These are phyloP conservation scores for Striga asiatica DNA, from an alignment of 257 asterid genomes.

Conservation along the genomic window DNA sequence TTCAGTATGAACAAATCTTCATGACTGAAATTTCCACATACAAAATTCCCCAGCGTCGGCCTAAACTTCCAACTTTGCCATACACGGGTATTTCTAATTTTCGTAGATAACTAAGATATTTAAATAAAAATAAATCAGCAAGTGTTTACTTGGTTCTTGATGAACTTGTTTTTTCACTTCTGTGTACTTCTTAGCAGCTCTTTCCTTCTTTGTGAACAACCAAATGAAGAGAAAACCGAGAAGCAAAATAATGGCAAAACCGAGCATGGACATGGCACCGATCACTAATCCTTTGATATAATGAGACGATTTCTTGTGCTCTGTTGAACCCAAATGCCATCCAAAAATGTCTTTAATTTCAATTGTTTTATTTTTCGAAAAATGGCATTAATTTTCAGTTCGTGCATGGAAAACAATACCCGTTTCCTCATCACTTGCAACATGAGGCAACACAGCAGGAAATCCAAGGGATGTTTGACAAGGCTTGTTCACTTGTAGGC, in stretches of 20 bases:
- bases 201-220: constrained; percentile 71
- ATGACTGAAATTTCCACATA: too few relatives aligned
- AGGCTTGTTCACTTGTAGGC: constrained; percentile 83
- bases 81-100: not conserved
- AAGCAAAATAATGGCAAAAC: constrained; percentile 47
- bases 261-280: constrained; percentile 68
- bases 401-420: constrained; percentile 24
- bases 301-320: constrained; percentile 59
- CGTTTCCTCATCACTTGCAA: constrained; percentile 72
- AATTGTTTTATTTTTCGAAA: not conserved
- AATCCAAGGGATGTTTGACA: constrained; percentile 93
- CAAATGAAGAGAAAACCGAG: constrained; percentile 63
- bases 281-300: constrained; percentile 66
- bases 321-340: constrained; percentile 22
- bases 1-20: too few relatives aligned
- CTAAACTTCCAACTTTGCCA: not conserved
- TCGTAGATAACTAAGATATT: not conserved
- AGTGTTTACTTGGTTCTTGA: constrained; percentile 67
- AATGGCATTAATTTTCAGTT: not conserved
- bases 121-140: not conserved
- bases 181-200: constrained; percentile 68
- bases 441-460: constrained; percentile 91
- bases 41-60: too few relatives aligned
- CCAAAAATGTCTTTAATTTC: not conserved
- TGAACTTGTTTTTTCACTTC: constrained; percentile 84